A percentile compares a stretch with the other conserved stretches of the same genome.
phyloP scores from a whole-genome alignment of 2,329 filamentous ascomycete genomes.

The Cryoendolithus antarcticus region DNA sequence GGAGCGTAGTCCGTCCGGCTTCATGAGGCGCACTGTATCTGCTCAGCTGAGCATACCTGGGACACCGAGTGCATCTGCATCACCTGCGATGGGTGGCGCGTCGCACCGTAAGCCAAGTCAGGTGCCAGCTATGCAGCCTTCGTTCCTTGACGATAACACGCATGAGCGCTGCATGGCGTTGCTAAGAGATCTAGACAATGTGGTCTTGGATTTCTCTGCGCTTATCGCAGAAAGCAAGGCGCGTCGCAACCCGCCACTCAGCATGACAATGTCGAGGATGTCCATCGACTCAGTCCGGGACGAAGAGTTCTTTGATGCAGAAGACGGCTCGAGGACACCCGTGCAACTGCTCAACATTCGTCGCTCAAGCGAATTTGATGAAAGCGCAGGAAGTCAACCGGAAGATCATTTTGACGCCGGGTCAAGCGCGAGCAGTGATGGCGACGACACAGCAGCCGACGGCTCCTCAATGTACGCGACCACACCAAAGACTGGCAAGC shows the following conservation, averaged over 20 bases:
- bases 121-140: slow-evolving; percentile 2
- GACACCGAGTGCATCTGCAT: slow-evolving; percentile 19
- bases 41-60: slow-evolving; percentile 40
- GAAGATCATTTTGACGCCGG: slow-evolving; percentile 42
- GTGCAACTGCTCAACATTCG: slow-evolving; percentile 66
- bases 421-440: slow-evolving; percentile 52
- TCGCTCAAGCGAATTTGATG: slow-evolving; percentile 58
- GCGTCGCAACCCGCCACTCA: slow-evolving; percentile 46
- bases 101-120: slow-evolving; percentile 22
- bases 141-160: slow-evolving; percentile 38
- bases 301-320: slow-evolving; percentile 92
- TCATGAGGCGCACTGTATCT: slow-evolving; percentile 38
- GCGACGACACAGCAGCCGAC: slow-evolving; percentile 29
- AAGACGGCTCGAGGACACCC: slow-evolving; percentile 43
- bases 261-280: slow-evolving; percentile 35
- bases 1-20: slow-evolving; percentile 28
- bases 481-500: slow-evolving; percentile 14
- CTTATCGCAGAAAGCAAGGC: slow-evolving; percentile 70
- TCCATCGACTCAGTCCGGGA: slow-evolving; percentile 73
- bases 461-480: slow-evolving; percentile 4
- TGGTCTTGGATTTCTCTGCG: slow-evolving; percentile 68
- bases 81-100: slow-evolving; percentile 23
- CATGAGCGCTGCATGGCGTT: slow-evolving; percentile 75
- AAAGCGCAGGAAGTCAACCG: slow-evolving; percentile 46
- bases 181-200: slow-evolving; percentile 71